Evolutionary conservation across 148 eudicot species (phyloP).

Genomic region (Bassia scoparia): DNA sequence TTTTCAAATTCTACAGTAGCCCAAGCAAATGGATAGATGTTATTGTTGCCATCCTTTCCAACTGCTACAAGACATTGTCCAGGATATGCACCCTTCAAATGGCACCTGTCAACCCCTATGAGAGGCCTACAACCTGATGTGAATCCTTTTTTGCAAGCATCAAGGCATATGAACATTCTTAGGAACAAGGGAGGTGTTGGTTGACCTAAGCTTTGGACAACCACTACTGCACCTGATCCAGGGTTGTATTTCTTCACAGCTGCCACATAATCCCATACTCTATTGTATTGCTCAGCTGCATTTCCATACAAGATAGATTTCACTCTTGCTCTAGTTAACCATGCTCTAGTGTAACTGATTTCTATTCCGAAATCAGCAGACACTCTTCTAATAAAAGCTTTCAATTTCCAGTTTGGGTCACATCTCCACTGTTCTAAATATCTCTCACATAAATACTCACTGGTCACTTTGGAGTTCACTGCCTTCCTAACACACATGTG

Average conservation of each 20-base stretch:
- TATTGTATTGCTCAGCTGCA: background rate
- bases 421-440: background rate
- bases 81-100: background rate
- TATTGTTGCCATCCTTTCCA: background rate
- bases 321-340: background rate
- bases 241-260: background rate
- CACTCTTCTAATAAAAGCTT: background rate
- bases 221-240: background rate
- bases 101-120: background rate
- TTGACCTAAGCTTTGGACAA: background rate
- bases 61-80: background rate
- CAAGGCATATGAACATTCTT: background rate
- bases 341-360: background rate
- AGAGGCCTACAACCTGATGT: background rate
- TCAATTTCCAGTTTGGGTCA: background rate
- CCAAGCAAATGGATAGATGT: background rate
- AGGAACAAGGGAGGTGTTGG: background rate
- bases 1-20: background rate
- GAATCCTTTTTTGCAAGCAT: background rate
- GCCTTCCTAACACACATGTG: background rate
- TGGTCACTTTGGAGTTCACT: background rate
- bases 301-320: background rate
- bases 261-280: slow-evolving; percentile 1
- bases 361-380: background rate
- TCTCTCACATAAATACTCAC: background rate